These are phyloP conservation scores for Aeschynomene evenia DNA, from an alignment of 306 rosid genomes.

Conservation along the genomic window DNA sequence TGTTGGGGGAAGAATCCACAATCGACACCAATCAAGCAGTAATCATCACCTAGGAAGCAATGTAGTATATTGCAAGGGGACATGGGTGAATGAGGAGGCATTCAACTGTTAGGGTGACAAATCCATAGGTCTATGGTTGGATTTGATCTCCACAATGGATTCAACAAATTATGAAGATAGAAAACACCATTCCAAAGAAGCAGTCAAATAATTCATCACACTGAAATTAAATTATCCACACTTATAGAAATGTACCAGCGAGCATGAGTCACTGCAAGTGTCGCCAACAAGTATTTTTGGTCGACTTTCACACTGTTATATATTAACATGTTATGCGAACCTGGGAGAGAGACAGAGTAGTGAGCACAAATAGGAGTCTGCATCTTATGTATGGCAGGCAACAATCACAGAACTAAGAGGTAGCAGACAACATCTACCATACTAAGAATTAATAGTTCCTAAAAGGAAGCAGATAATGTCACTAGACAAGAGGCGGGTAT, in stretches of 20 bases:
- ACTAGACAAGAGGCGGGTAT: conserved; percentile 73
- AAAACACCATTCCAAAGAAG: no score
- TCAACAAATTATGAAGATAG: no score
- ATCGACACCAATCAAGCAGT: conserved; percentile 13
- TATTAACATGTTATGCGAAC: conserved; percentile 46
- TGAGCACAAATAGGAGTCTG: conserved; percentile 30
- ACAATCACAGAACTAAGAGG: conserved; percentile 31
- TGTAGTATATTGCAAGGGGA: no score
- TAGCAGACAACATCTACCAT: conserved; percentile 42
- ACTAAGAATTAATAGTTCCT: conserved; percentile 34
- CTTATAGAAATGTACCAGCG: conserved; percentile 23
- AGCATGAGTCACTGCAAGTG: conserved; percentile 17
- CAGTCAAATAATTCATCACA: no score
- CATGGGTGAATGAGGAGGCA: no score
- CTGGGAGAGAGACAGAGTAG: no score
- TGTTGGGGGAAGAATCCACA: conserved; percentile 1
- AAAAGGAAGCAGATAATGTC: conserved; percentile 29
- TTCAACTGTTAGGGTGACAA: no score
- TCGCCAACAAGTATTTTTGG: conserved; percentile 41
- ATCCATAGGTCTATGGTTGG: no score
- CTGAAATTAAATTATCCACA: conserved; percentile 23
- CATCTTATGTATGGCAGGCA: conserved; percentile 32
- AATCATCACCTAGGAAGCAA: no score
- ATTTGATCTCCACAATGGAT: no score
- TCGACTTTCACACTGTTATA: conserved; percentile 25